Base-by-base conservation (phyloP, 2,329 filamentous ascomycete genomes). In the Thelonectria blattea region DNA sequence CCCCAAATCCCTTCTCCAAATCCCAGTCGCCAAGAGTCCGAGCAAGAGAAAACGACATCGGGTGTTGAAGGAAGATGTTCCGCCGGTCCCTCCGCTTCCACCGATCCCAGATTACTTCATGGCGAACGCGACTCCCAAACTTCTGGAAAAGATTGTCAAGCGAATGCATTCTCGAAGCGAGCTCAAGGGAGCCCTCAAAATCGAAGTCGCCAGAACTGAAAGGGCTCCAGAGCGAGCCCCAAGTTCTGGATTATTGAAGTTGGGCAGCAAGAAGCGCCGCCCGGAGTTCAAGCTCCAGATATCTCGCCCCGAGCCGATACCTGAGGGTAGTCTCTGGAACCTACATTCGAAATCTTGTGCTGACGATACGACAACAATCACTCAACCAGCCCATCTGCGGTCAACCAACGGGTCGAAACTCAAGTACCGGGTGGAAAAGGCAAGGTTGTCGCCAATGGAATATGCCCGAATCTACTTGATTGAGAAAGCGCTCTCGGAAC, bases 381-480 rank as follows among this genome's bases (percentile, higher is more conserved):
- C 22, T 20, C 24, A 34, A 22, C n/a, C 58, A 50, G 14, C 34
- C 57, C 12, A 42, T 39, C 4, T 54, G 8, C 58, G 60, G 46
- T 45, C 39, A 17, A 61, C 52, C 11, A 12, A 48, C n/a, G 37
- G 18, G 9, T 11, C 49, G 9, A 56, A 51, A 17, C 10, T 59
- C 9, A 56, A 42, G 14, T 65, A 56, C 18, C 24, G 41, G 18
- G 43, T 77, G 18, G 62, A 51, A 5, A 54, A 62, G 18, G 75
- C 76, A 1, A 72, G 76, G 0, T 50, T 80, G 4, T 78, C 77
- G 1, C 75, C 76, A 1, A 78, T 79, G 75, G 78, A 80, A 45
- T 79, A 79, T 49, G 58, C 70, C 9, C 72, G 78, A 8, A 63
- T 72, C 6, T 76, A 74, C 48, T 67, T 77, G 34, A 59, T 79